A percentile compares a stretch with the other conserved stretches of the same genome.
These are phyloP conservation scores for Stenocarpella maydis DNA, from an alignment of 2,329 filamentous ascomycete genomes.

Conservation along the genomic window DNA sequence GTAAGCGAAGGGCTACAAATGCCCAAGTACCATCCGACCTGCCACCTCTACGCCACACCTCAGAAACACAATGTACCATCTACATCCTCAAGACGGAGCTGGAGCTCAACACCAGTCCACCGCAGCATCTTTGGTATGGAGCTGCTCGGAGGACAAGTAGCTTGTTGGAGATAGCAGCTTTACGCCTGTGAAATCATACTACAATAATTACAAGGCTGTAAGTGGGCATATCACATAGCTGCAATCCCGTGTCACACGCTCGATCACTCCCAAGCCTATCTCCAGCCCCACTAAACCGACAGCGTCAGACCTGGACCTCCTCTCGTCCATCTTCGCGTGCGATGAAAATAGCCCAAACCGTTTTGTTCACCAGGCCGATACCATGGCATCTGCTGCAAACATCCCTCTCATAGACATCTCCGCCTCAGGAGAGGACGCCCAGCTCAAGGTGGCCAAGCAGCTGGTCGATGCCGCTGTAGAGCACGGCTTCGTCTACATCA, in stretches of 20 bases:
- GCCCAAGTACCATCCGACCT: neutral
- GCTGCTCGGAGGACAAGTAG: neutral
- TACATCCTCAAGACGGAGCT: neutral
- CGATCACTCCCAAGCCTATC: slow-evolving; percentile 11
- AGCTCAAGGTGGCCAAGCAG: slow-evolving; percentile 66
- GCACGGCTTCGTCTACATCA: slow-evolving; percentile 91
- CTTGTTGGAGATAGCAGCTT: too few relatives aligned
- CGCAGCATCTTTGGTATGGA: neutral
- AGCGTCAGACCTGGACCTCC: neutral
- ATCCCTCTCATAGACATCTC: slow-evolving; percentile 89
- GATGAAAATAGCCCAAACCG: too few relatives aligned
- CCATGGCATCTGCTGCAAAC: slow-evolving; percentile 47
- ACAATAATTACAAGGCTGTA: too few relatives aligned
- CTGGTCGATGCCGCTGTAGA: slow-evolving; percentile 82
- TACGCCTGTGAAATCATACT: too few relatives aligned
- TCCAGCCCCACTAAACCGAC: slow-evolving; percentile 26
- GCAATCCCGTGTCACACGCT: neutral
- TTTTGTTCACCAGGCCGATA: neutral
- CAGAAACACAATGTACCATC: neutral
- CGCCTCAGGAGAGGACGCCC: slow-evolving; percentile 57
- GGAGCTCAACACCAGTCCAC: neutral
- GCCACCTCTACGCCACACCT: too few relatives aligned
- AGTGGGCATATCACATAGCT: neutral
- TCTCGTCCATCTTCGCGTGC: neutral
- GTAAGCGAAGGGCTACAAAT: neutral